These are phyloP conservation scores for Isatis tinctoria DNA, from an alignment of 345 rosid species.

Conservation along the genomic window DNA sequence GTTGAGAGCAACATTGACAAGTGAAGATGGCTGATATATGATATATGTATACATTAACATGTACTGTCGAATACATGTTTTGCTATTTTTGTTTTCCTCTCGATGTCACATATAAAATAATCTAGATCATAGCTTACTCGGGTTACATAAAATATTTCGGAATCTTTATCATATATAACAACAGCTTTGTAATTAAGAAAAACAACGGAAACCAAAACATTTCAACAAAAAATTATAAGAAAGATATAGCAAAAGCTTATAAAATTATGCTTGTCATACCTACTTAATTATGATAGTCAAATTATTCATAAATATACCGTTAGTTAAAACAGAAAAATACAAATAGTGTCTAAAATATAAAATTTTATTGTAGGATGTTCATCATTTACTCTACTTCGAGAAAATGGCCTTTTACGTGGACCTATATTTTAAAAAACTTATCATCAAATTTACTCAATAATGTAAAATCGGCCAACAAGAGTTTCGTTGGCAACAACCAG, in stretches of 20 bases:
- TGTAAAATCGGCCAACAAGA: conserved; percentile 30
- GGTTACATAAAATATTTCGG: not conserved
- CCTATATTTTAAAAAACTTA: conserved; percentile 9
- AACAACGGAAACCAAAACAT: not conserved
- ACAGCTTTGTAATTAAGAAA: not conserved
- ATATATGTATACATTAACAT: not conserved
- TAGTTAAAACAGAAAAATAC: not conserved
- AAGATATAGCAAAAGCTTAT: not conserved
- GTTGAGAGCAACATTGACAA: conserved; percentile 14
- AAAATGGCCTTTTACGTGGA: conserved; percentile 9
- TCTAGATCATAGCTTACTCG: not conserved
- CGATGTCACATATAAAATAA: not conserved
- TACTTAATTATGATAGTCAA: not conserved
- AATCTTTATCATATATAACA: not conserved
- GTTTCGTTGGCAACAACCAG: conserved; percentile 34
- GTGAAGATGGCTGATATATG: not conserved
- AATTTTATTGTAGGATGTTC: not conserved
- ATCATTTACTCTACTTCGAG: not conserved
- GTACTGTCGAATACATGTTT: conserved; percentile 26
- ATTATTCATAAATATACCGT: not conserved
- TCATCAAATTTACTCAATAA: conserved; percentile 16
- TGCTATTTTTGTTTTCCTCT: conserved; percentile 18
- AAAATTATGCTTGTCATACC: not conserved
- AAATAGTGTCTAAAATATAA: not conserved
- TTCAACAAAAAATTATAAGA: not conserved